Percentiles rank a stretch among this genome's conserved stretches.
Conservation (phyloP, 495 filamentous ascomycete species). For the Aspergillus panamensis region DNA sequence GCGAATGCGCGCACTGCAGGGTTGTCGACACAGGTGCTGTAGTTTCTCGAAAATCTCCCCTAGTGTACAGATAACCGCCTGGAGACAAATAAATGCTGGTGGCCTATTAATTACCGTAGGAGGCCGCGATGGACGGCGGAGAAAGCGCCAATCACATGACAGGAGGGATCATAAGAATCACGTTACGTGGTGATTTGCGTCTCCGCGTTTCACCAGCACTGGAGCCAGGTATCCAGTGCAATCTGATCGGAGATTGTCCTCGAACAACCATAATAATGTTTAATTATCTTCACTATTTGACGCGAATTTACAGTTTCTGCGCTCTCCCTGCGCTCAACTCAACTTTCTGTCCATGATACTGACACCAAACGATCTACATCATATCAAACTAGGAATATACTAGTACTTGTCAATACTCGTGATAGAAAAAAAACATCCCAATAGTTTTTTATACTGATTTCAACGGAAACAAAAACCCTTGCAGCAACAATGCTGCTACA, state of each 20-base stretch:
- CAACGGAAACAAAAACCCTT: no score
- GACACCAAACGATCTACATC: no score
- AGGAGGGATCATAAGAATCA: not conserved
- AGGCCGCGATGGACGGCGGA: constrained; percentile 16
- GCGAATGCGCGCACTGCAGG: not conserved
- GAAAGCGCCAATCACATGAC: constrained; percentile 19
- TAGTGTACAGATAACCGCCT: not conserved
- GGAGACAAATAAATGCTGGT: constrained; percentile 9
- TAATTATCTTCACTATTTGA: no score
- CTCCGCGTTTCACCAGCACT: not conserved
- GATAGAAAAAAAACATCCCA: no score
- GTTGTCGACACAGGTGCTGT: not conserved
- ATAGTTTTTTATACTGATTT: no score
- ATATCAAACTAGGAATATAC: no score
- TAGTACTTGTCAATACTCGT: no score
- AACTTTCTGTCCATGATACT: no score
- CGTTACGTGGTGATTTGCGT: not conserved
- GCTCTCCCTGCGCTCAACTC: no score
- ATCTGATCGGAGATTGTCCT: not conserved
- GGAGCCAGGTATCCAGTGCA: not conserved
- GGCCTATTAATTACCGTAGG: constrained; percentile 8
- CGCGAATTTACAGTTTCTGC: no score
- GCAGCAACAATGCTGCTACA: no score
- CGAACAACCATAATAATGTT: not conserved
- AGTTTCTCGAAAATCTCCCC: not conserved